Conservation (phyloP, 495 filamentous ascomycete species). For the Penicillium crystallinum region DNA sequence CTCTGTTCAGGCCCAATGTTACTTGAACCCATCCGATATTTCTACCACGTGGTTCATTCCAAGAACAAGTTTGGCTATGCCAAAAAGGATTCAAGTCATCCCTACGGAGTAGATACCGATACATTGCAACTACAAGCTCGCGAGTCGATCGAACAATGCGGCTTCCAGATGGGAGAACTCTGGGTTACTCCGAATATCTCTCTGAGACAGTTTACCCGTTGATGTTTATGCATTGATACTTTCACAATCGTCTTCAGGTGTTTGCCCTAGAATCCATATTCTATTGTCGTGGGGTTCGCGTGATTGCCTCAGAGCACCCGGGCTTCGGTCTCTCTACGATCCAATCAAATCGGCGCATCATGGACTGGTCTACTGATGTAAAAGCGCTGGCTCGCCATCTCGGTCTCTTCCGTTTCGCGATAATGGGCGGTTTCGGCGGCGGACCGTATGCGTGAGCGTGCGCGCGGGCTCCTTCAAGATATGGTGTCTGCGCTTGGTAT, state of each 20-base stretch:
- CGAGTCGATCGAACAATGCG: conserved; percentile 23
- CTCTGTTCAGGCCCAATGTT: not conserved
- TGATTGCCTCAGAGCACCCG: conserved; percentile 40
- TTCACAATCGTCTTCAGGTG: conserved; percentile 40
- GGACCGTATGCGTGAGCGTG: conserved; percentile 43
- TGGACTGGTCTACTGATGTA: conserved; percentile 40
- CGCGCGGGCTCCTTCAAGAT: conserved; percentile 24
- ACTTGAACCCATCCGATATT: not conserved
- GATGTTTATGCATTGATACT: conserved; percentile 44
- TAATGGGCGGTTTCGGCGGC: conserved; percentile 45
- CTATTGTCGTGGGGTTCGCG: conserved; percentile 22
- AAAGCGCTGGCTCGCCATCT: conserved; percentile 32
- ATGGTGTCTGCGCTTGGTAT: conserved; percentile 31
- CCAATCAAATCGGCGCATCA: conserved; percentile 30
- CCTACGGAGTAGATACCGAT: not conserved
- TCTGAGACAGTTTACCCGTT: conserved; percentile 21
- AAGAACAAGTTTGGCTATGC: not conserved
- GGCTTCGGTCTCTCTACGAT: conserved; percentile 40
- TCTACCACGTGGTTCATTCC: not conserved
- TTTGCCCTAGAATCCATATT: conserved; percentile 20
- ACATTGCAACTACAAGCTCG: not conserved
- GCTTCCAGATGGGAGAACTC: conserved; percentile 33
- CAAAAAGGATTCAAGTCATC: not conserved
- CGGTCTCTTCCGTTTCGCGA: conserved; percentile 27
- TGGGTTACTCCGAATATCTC: conserved; percentile 42